Percentiles rank a stretch among this genome's conserved stretches.
Conservation (phyloP, 345 rosid genomes). For the rapeseed (Brassica napus) region DNA sequence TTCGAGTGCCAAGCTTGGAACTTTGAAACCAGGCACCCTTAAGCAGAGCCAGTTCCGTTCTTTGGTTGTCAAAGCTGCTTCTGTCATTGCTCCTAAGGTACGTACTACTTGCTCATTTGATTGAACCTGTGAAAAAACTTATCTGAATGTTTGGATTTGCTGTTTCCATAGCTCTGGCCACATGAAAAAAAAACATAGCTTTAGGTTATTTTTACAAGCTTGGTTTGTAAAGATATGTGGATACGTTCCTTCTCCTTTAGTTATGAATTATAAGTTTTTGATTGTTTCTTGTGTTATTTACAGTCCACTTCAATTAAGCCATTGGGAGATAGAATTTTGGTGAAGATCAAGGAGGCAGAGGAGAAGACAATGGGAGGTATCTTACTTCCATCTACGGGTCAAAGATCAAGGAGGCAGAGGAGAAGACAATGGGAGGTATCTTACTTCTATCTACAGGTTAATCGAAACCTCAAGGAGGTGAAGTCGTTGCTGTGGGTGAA, state of each 20-base stretch:
- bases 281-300: not conserved
- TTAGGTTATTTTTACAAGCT: not conserved
- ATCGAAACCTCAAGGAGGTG: conserved; percentile 87
- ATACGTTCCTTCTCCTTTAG: not conserved
- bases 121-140: not conserved
- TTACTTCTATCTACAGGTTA: conserved; percentile 82
- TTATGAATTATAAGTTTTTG: not conserved
- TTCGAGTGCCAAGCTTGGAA: conserved; percentile 52
- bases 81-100: conserved; percentile 95
- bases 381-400: too few species aligned
- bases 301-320: conserved; percentile 85
- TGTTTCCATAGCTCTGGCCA: not conserved
- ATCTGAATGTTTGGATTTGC: not conserved
- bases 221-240: too few species aligned
- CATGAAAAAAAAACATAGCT: not conserved
- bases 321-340: conserved; percentile 83
- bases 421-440: conserved; percentile 80
- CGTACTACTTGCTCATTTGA: not conserved
- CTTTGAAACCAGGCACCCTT: conserved; percentile 41
- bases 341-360: conserved; percentile 37
- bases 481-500: conserved; percentile 89
- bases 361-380: too few species aligned
- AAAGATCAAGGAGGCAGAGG: conserved; percentile 68
- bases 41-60: conserved; percentile 41
- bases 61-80: conserved; percentile 80